Evolutionary conservation across 1,284 basidiomycete species (phyloP), one percentile per base, ranked within the genome.

Genomic region (Mycena citricolor): DNA sequence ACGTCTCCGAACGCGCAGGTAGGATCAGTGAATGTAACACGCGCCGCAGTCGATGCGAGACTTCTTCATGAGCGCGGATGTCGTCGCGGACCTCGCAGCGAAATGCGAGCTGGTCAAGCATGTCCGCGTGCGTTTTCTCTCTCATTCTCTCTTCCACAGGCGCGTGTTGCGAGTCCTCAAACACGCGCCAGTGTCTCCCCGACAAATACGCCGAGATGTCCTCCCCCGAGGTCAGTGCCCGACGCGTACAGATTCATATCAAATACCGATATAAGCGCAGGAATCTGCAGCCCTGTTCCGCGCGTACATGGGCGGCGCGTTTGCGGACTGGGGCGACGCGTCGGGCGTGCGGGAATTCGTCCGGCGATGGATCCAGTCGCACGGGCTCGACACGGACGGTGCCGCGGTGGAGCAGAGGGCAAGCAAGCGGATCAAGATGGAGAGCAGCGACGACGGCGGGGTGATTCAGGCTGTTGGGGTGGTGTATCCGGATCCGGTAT

Each of bases 251-350:
- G 36, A 16, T 32, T 5, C 13, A 17, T 34, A 19, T 28, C 12
- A 13, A 28, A 13, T 16, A 14, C 28, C 49, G 33, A 41, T 39
- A 4, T 13, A 22, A 44, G n/a, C 25, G 8, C 45, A 87, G 84
- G 80, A 86, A 67, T 73, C 73, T 4, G 67, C 65, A 26, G 60
- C 67, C 14, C 63, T 86, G 24, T 84, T 88, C 58, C 63, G 75
- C 52, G 76, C 83, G 23, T 87, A 85, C 61, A 71, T 83, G 25
- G 85, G 82, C 26, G 85, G 77, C 22, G 70, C 84, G 22, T 83
- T 72, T 56, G 55, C 65, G 41, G 77, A 83, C 49, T 70, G 65
- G 53, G 84, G 83, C 24, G 62, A 75, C 47, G 5, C 17, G 17
- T 21, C 3, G 6, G 14, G 26, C 22, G 13, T 43, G 14, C 34